Evolutionary conservation across 768 basidiomycete species (phyloP).

Genomic region (Calocybe cyanea): DNA sequence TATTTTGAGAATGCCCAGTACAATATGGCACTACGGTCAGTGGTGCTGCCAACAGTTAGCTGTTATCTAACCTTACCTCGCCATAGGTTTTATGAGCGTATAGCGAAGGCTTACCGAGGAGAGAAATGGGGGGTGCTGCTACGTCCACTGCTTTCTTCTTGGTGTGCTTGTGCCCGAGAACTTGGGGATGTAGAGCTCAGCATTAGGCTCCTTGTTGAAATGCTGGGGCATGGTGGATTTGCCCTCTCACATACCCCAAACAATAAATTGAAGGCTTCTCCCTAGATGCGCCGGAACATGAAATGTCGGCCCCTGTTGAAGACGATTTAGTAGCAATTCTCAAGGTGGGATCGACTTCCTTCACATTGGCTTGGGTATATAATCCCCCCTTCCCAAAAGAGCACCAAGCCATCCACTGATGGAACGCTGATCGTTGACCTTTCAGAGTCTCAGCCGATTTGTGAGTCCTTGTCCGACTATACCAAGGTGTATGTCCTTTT

Average conservation of each 20-base stretch:
- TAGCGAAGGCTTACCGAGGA: conserved; percentile 81
- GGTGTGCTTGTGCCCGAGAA: conserved; percentile 81
- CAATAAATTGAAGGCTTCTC: not conserved
- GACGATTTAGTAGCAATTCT: conserved; percentile 74
- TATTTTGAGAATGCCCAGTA: conserved; percentile 79
- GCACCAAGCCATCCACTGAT: conserved; percentile 63
- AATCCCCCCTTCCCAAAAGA: conserved; percentile 36
- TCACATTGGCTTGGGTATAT: not conserved
- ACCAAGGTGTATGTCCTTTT: conserved; percentile 5
- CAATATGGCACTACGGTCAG: conserved; percentile 83
- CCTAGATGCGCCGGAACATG: conserved; percentile 34
- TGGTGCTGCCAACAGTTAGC: conserved; percentile 1
- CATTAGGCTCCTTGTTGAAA: conserved; percentile 74
- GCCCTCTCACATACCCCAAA: not conserved
- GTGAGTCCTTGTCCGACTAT: conserved; percentile 45
- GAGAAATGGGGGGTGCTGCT: conserved; percentile 81
- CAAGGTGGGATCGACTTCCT: conserved; percentile 40
- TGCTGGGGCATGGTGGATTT: conserved; percentile 70
- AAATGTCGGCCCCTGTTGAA: conserved; percentile 50
- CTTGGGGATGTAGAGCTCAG: conserved; percentile 75
- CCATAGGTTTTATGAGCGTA: conserved; percentile 86
- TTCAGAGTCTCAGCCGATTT: conserved; percentile 56
- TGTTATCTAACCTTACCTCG: not conserved
- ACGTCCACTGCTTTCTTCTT: conserved; percentile 66
- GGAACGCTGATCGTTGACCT: conserved; percentile 59